Conservation (phyloP, 2,329 filamentous ascomycete species). For the Monosporascus ibericus region DNA sequence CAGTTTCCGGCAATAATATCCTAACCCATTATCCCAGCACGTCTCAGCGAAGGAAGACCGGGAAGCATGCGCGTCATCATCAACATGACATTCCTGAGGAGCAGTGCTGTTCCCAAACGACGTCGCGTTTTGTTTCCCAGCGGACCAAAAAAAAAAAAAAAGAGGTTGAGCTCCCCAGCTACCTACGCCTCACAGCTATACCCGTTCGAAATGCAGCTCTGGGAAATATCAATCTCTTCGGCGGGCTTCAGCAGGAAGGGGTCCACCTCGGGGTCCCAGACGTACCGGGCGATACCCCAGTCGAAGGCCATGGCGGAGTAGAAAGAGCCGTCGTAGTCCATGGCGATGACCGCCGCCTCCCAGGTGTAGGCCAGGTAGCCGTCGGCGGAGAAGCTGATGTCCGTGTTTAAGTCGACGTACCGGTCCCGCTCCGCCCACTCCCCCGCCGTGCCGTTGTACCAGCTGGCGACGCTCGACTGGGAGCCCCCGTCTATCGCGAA, state of each 20-base stretch:
- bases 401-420: background rate
- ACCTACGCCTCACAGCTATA: background rate
- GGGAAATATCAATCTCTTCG: background rate
- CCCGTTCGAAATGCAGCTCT: background rate
- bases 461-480: background rate
- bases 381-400: background rate
- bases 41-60: no score
- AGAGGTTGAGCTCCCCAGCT: background rate
- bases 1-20: no score
- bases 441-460: background rate
- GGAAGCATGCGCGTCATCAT: no score
- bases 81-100: no score
- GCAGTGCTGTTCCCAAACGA: no score
- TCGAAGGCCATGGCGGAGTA: background rate
- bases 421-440: background rate
- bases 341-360: background rate
- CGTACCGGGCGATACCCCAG: background rate
- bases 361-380: accelerated
- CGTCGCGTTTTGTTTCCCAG: no score
- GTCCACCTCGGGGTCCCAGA: background rate
- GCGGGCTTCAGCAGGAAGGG: background rate
- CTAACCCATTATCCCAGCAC: no score
- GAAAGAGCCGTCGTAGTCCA: background rate
- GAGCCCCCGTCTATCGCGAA: background rate
- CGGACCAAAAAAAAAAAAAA: background rate